Percentiles rank a stretch among this genome's conserved stretches.
Evolutionary conservation across 176 grass and related monocot genomes (phyloP).

Genomic region (Areca catechu): DNA sequence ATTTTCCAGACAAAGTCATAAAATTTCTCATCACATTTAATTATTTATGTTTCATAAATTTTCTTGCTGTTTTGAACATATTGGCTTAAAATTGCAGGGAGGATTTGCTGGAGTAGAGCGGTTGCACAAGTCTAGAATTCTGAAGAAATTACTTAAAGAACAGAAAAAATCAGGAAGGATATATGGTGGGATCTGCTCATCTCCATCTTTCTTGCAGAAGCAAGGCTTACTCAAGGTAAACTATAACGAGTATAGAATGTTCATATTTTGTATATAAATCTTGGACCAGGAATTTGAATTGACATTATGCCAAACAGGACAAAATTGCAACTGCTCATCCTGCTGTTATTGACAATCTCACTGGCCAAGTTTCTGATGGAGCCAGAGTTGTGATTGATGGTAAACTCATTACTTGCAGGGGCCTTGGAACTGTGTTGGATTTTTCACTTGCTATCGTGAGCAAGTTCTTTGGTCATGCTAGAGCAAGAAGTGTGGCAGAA

Average conservation of each 20-base stretch:
- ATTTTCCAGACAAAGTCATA: no score
- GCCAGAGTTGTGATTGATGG: slow-evolving; percentile 71
- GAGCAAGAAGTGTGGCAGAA: slow-evolving; percentile 70
- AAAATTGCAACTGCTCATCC: slow-evolving; percentile 59
- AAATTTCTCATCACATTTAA: no score
- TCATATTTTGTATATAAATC: slow-evolving; percentile 1
- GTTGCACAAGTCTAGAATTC: slow-evolving; percentile 49
- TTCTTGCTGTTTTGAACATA: no score
- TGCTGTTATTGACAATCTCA: slow-evolving; percentile 33
- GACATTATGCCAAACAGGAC: slow-evolving; percentile 31
- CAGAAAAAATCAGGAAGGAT: slow-evolving; percentile 53
- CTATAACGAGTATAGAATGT: neutral
- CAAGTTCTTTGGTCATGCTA: slow-evolving; percentile 63
- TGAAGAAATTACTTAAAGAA: slow-evolving; percentile 67
- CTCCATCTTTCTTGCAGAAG: slow-evolving; percentile 56
- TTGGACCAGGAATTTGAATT: slow-evolving; percentile 22
- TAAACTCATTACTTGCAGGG: slow-evolving; percentile 75
- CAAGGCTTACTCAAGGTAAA: slow-evolving; percentile 78
- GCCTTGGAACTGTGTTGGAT: slow-evolving; percentile 53
- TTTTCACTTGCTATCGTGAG: slow-evolving; percentile 55
- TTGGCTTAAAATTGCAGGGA: slow-evolving; percentile 25
- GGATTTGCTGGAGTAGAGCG: slow-evolving; percentile 50
- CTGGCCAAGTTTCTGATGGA: slow-evolving; percentile 33
- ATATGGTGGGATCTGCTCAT: slow-evolving; percentile 66
- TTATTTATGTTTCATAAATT: no score